Evolutionary conservation across 768 basidiomycete species (phyloP).

Genomic region (Exidia glandulosa): DNA sequence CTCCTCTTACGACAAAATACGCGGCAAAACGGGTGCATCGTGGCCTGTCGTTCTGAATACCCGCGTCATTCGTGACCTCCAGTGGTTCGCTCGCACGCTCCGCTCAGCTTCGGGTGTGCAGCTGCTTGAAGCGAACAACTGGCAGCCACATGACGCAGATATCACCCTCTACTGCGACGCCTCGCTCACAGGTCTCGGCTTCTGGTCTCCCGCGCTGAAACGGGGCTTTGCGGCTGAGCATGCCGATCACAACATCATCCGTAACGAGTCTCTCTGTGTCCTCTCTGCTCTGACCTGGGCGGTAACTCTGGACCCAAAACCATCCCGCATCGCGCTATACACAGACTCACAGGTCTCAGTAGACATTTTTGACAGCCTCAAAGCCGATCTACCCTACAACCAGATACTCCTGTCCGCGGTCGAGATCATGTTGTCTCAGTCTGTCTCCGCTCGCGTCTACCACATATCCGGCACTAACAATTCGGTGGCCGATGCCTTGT

Average conservation of each 20-base stretch:
- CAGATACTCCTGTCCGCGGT: constrained; percentile 12
- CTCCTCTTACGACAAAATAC: constrained; percentile 24
- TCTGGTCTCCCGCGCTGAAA: constrained; percentile 8
- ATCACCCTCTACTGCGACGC: constrained; percentile 14
- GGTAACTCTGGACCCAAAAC: neutral
- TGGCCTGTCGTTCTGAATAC: constrained; percentile 19
- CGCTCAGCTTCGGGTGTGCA: neutral
- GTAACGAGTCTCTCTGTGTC: constrained; percentile 1
- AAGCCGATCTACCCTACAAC: constrained; percentile 15
- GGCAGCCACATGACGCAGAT: neutral
- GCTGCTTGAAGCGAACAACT: neutral
- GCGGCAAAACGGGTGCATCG: constrained; percentile 12
- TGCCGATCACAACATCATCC: constrained; percentile 1
- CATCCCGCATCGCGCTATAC: constrained; percentile 8
- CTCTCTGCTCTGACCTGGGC: constrained; percentile 2
- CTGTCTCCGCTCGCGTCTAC: constrained; percentile 14
- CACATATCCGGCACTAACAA: constrained; percentile 19
- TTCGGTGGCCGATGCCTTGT: constrained; percentile 22
- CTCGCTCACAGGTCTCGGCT: constrained; percentile 10
- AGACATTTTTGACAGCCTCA: constrained; percentile 13
- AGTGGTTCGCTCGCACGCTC: constrained; percentile 18
- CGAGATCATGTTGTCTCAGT: constrained; percentile 6
- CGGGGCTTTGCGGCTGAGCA: neutral
- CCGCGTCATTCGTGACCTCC: constrained; percentile 16
- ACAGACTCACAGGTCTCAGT: constrained; percentile 19